These are phyloP conservation scores for Daldinia concentrica DNA, from an alignment of 495 filamentous ascomycete species.

Conservation along the genomic window DNA sequence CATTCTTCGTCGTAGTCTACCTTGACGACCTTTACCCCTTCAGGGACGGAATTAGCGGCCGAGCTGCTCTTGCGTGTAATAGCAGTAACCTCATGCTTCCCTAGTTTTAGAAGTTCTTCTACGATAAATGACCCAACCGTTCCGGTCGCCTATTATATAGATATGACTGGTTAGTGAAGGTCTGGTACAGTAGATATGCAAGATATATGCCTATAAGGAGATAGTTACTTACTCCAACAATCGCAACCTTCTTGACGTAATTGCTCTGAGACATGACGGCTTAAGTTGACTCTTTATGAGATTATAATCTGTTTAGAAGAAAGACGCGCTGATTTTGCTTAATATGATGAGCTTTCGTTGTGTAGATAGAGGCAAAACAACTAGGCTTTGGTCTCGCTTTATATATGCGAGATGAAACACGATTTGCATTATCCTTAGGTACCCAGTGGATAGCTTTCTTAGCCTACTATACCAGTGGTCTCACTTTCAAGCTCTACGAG, in stretches of 20 bases:
- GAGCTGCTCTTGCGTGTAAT: slow-evolving; percentile 60
- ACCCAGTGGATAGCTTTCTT: not conserved
- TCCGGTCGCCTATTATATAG: slow-evolving; percentile 63
- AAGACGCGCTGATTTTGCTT: not conserved
- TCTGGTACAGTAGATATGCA: not conserved
- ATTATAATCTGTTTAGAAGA: not conserved
- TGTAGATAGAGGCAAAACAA: not conserved
- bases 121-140: slow-evolving; percentile 64
- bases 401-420: not conserved
- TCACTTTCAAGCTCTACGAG: not conserved
- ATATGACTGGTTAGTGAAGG: slow-evolving; percentile 1
- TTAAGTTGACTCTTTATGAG: not conserved
- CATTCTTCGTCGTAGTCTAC: slow-evolving; percentile 57
- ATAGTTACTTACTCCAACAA: slow-evolving; percentile 56
- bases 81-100: slow-evolving; percentile 65
- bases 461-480: not conserved
- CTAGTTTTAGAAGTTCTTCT: slow-evolving; percentile 57
- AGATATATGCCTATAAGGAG: not conserved
- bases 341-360: not conserved
- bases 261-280: slow-evolving; percentile 45
- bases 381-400: not conserved
- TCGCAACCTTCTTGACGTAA: slow-evolving; percentile 57
- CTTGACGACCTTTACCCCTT: slow-evolving; percentile 51
- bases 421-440: not conserved
- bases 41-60: slow-evolving; percentile 44